phyloP scores from a whole-genome alignment of 2,329 filamentous ascomycete genomes.

The Lomentospora prolificans region DNA sequence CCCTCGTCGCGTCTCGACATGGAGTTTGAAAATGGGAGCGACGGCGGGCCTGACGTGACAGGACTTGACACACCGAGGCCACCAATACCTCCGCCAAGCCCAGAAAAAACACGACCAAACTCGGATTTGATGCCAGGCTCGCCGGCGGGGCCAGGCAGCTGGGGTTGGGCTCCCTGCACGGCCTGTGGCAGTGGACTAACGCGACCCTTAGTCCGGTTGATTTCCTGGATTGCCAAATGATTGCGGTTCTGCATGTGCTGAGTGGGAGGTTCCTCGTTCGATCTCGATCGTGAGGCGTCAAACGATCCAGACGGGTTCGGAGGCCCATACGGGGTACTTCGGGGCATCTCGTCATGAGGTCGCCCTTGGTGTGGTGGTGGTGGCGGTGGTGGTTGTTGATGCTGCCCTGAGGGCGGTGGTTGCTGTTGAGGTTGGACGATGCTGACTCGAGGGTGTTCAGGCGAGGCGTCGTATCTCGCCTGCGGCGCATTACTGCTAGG shows the following conservation, averaged over 20 bases:
- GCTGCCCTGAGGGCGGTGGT: slow-evolving; percentile 23
- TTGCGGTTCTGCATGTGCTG: slow-evolving; percentile 47
- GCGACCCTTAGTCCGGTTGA: slow-evolving; percentile 65
- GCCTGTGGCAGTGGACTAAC: slow-evolving; percentile 86
- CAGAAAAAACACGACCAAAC: slow-evolving; percentile 89
- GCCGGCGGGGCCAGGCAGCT: slow-evolving; percentile 65
- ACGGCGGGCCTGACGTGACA: slow-evolving; percentile 27
- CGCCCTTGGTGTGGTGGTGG: slow-evolving; percentile 17
- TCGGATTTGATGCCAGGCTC: slow-evolving; percentile 91
- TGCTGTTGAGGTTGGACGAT: slow-evolving; percentile 16
- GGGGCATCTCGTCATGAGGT: slow-evolving; percentile 22
- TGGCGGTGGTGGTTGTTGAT: slow-evolving; percentile 21
- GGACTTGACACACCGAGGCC: slow-evolving; percentile 43
- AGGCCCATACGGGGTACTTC: slow-evolving; percentile 5
- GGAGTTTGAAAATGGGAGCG: slow-evolving; percentile 35
- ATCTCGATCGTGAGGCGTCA: slow-evolving; percentile 32
- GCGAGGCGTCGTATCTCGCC: slow-evolving; percentile 18
- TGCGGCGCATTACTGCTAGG: slow-evolving; percentile 16
- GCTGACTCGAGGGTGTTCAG: slow-evolving; percentile 18
- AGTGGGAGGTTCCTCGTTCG: slow-evolving; percentile 30
- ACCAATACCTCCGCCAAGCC: slow-evolving; percentile 58
- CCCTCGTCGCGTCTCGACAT: slow-evolving; percentile 43
- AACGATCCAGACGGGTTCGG: neutral
- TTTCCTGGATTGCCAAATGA: slow-evolving; percentile 69
- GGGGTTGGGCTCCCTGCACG: slow-evolving; percentile 81